These are phyloP conservation scores for Kwoniella dejecticola DNA, from an alignment of 768 basidiomycete species.

Conservation along the genomic window DNA sequence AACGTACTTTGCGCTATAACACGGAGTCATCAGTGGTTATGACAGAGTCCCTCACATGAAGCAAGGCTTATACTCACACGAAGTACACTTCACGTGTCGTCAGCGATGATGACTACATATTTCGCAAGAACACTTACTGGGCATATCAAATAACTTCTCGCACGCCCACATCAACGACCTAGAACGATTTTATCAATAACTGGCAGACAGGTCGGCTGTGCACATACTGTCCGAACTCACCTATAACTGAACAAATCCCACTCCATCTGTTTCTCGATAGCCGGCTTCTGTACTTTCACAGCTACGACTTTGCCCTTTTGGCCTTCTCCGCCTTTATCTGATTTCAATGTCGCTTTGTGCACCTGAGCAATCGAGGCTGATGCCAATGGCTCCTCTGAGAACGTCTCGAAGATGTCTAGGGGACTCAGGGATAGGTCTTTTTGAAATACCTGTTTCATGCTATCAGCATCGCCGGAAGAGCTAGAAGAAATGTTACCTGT, in stretches of 20 bases:
- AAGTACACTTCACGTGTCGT: conserved; percentile 36
- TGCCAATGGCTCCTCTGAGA: conserved; percentile 75
- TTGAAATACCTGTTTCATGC: conserved; percentile 57
- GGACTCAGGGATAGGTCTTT: conserved; percentile 63
- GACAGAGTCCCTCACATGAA: background rate
- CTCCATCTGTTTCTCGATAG: conserved; percentile 79
- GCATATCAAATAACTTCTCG: conserved; percentile 74
- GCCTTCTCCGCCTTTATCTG: conserved; percentile 42
- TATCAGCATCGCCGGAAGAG: background rate
- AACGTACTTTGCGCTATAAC: conserved; percentile 58
- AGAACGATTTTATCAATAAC: conserved; percentile 43
- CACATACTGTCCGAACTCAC: conserved; percentile 25
- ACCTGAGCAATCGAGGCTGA: conserved; percentile 93
- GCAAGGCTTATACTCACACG: conserved; percentile 23
- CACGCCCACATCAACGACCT: conserved; percentile 56
- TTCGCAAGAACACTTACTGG: conserved; percentile 53
- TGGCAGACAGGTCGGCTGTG: background rate
- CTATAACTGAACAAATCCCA: conserved; percentile 59
- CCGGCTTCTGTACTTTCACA: conserved; percentile 88
- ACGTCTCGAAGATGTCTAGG: conserved; percentile 73
- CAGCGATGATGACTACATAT: conserved; percentile 1
- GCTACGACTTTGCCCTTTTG: conserved; percentile 67
- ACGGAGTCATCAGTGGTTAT: background rate
- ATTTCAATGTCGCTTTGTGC: conserved; percentile 69
- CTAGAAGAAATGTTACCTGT: background rate